phyloP scores from a whole-genome alignment of 208 protist genomes.

The Leishmania tropica region DNA sequence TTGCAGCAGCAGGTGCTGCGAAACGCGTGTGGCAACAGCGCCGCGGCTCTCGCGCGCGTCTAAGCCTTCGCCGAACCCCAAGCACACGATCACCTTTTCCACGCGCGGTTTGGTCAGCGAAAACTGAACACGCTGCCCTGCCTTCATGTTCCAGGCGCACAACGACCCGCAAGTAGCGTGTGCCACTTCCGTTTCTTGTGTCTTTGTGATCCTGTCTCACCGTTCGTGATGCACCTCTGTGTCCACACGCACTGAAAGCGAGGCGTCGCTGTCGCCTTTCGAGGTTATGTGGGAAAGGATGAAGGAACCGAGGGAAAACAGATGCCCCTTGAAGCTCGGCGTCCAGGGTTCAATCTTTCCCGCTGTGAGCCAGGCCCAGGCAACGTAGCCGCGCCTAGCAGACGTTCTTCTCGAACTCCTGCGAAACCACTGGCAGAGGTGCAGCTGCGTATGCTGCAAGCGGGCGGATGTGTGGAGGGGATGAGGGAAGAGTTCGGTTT shows the following conservation, averaged over 20 bases:
- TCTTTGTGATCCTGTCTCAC: background rate
- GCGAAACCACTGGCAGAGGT: background rate
- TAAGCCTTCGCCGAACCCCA: constrained; percentile 38
- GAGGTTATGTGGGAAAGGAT: background rate
- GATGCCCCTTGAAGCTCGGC: background rate
- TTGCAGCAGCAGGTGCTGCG: constrained; percentile 45
- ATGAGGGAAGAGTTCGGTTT: background rate
- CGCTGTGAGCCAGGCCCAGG: background rate
- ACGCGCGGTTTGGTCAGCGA: constrained; percentile 34
- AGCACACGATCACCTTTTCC: constrained; percentile 64
- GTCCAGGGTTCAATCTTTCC: too few relatives aligned
- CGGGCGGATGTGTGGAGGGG: background rate
- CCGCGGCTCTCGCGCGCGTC: constrained; percentile 28
- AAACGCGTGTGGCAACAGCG: constrained; percentile 44
- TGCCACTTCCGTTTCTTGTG: background rate
- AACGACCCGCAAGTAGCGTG: background rate
- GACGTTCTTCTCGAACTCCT: background rate
- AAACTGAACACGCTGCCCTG: constrained; percentile 27
- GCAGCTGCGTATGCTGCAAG: background rate
- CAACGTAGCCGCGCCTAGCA: background rate
- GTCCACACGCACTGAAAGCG: background rate
- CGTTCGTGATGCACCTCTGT: background rate
- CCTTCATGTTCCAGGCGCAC: constrained; percentile 13
- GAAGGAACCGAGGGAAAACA: background rate
- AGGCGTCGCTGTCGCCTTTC: background rate